A percentile compares a stretch with the other conserved stretches of the same genome.
phyloP scores from a whole-genome alignment of 2,329 filamentous ascomycete species.

The Aphanoascus verrucosus region DNA sequence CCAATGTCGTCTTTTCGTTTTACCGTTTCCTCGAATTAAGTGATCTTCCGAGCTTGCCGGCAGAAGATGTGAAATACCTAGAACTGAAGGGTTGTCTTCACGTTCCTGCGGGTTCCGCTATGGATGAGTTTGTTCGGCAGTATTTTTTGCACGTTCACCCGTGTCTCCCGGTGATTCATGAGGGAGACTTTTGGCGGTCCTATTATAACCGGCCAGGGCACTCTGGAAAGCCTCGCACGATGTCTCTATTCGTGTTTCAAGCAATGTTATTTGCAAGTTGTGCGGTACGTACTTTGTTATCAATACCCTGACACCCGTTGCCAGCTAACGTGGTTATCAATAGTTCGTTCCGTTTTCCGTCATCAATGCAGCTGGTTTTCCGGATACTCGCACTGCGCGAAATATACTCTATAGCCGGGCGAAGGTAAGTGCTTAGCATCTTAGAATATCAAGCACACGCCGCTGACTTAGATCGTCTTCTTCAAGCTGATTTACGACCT shows the following conservation, averaged over 20 bases:
- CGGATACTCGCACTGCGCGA: constrained; percentile 36
- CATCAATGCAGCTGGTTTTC: constrained; percentile 33
- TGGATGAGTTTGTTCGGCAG: constrained; percentile 40
- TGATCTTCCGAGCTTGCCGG: constrained; percentile 18
- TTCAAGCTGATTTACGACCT: constrained; percentile 25
- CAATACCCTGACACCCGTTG: constrained; percentile 15
- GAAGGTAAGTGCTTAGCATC: constrained; percentile 25
- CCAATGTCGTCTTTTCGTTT: constrained; percentile 26
- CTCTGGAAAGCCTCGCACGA: constrained; percentile 7
- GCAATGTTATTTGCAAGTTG: constrained; percentile 25
- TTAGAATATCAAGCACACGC: background rate
- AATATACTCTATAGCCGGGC: constrained; percentile 38
- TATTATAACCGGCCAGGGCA: constrained; percentile 11
- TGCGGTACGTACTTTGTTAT: constrained; percentile 31
- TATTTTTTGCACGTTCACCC: constrained; percentile 27
- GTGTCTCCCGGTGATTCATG: constrained; percentile 24
- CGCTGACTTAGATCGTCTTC: background rate
- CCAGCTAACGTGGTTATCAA: constrained; percentile 17
- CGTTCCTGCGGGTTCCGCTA: constrained; percentile 33
- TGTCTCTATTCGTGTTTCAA: constrained; percentile 27
- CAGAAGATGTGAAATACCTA: constrained; percentile 41
- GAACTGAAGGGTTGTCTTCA: constrained; percentile 39
- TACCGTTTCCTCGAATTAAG: constrained; percentile 20
- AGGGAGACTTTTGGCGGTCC: constrained; percentile 39
- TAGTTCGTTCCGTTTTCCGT: constrained; percentile 40